Evolutionary conservation across 768 basidiomycete species (phyloP), one percentile per base, ranked within the genome.

Genomic region (Mycena venus): DNA sequence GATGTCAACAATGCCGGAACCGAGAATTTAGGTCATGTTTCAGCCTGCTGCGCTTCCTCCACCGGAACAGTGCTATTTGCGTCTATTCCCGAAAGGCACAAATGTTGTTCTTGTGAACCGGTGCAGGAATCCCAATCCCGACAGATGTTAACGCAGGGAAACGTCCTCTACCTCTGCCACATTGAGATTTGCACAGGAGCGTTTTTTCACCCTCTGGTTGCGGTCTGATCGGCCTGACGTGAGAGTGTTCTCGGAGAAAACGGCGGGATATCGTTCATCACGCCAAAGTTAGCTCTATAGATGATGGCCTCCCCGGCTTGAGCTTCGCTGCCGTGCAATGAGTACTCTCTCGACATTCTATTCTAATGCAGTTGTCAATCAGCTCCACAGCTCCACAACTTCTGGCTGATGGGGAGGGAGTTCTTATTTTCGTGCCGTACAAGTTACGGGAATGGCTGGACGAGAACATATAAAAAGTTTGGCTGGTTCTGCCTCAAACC

Each of bases 311-410:
- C 58, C 19, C 58, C 58, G n/a, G 58, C 7, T 59, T 59, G 32
- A 59, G 58, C 21, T 59, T 38, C n/a, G 58, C 34, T 6, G n/a
- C 58, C 58, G 34, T 59, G 55, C 34, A 59, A 59, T 59, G 34
- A 36, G 58, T 36, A n/a, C 38, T 59, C 58, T 34, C 55, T 56
- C 55, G 21, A 56, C 21, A 56, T 34, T 56, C 31, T 36, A 3
- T 59, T 59, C 21, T 9, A 59, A 59, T 59, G 21, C 9, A 59
- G 21, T 14, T 59, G 58, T 36, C 58, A 59, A 23, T 6, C 9
- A 25, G 34, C 58, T 59, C 58, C 58, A 59, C 58, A 59, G 58
- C 58, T 59, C 58, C 58, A 59, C 58, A 59, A 59, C 58, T 59
- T 59, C 58, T 59, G 56, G 15, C 56, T 58, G 56, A 58, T 58